These are phyloP conservation scores for Fusarium neocosmosporiellum DNA, from an alignment of 2,329 filamentous ascomycete species.

Conservation along the genomic window DNA sequence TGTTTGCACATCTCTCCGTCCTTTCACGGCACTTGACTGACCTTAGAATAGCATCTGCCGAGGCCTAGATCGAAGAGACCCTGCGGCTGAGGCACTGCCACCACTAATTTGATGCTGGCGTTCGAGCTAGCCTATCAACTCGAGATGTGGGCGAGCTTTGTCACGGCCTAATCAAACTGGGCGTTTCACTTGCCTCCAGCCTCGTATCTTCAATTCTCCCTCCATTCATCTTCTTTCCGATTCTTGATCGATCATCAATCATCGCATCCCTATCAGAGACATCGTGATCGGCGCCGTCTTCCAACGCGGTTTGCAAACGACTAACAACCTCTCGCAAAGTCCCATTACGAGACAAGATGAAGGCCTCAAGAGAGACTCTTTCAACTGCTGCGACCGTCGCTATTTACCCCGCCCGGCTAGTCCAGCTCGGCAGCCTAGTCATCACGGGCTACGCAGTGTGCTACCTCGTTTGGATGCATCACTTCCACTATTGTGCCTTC, in stretches of 20 bases:
- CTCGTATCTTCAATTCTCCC: too few relatives aligned
- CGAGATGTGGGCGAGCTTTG: neutral
- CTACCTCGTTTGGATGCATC: neutral
- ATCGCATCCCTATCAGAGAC: neutral
- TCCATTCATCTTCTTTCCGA: too few relatives aligned
- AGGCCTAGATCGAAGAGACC: neutral
- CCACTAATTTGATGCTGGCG: neutral
- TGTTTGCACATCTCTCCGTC: neutral
- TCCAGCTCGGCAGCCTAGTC: neutral
- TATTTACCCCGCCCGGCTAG: neutral
- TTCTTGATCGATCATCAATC: neutral
- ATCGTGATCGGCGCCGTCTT: neutral
- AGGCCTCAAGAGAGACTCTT: neutral
- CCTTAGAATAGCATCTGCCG: neutral
- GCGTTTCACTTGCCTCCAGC: neutral
- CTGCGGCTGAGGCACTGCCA: neutral
- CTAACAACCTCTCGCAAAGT: neutral
- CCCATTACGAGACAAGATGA: neutral
- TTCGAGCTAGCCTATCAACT: neutral
- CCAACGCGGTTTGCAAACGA: neutral
- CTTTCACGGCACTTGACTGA: neutral
- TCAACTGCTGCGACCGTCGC: neutral
- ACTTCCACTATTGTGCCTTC: neutral
- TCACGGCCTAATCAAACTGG: neutral
- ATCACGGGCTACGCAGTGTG: neutral